Evolutionary conservation across 78 protist genomes (phyloP), one percentile per base, ranked within the genome.

Genomic region (Dictyostelium brefeldianum): DNA sequence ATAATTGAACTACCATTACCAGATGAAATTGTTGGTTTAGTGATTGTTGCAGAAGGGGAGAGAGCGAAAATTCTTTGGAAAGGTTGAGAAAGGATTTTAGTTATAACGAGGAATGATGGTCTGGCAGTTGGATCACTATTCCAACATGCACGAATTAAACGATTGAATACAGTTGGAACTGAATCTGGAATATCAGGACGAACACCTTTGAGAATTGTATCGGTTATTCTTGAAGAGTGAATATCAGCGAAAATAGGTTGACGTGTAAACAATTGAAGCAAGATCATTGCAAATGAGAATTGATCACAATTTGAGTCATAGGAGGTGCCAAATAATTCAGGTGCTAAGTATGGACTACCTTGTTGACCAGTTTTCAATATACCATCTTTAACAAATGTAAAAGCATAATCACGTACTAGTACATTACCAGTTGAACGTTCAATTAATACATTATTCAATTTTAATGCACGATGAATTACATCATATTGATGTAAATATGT

Each of bases 91-190:
- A 87, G 78, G 18, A 87, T 87, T 79, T 87, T 87, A 15, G 80
- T 47, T 18, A 77, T 77, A 0, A 84, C 78, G 2, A 87, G 36
- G 46, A 87, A 79, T 12, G 75, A 78, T 6, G 96, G 96, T 36
- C 96, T 57, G 0, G 84, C 67, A 15, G 80, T 41, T 14, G 94
- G 5, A 51, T 83, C 93, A 11, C 71, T 80, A 43, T 64, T 78
- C 95, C 95, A 91, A 69, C 95, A 91, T 18, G 87, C 91, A 25
- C 75, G 64, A 48, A 94, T 94, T 50, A 94, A 17, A 57, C 83
- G 70, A 31, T 78, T 74, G 17, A 94, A 80, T 47, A 74, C 96
- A 22, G 81, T 36, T 51, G 96, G 96, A 6, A 82, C 31, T 2
- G 11, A 2, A 5, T 62, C 53, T 2, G 97, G 92, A n/a, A 95